Evolutionary conservation across 768 basidiomycete species (phyloP), one percentile per base, ranked within the genome.

Genomic region (Lanmaoa pseudosensibilis): DNA sequence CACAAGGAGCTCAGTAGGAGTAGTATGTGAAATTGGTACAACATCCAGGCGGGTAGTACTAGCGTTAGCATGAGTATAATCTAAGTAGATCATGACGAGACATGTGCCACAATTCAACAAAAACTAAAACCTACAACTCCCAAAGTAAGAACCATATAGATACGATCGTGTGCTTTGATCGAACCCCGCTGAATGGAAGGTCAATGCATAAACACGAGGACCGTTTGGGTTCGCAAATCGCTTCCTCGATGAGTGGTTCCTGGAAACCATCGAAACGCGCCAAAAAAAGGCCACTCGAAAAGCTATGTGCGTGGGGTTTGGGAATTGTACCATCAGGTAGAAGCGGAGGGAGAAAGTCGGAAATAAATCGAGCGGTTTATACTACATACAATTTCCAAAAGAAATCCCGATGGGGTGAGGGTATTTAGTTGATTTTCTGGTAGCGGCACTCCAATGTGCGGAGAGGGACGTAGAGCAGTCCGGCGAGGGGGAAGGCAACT

Each of bases 381-480:
- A 51, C 45, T 60, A 64, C 54, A 58, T 54, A 54, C 39, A 55
- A 39, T 43, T 48, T 43, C 56, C 46, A 33, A 52, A 46, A 43
- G 23, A 16, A 46, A 43, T 36, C 13, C 37, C 25, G 16, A 23
- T 25, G 18, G 25, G 12, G 19, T 13, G n/a, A 38, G 21, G 12
- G 15, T 44, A 52, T 36, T 55, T 68, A 71, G 46, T 53, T 12
- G 27, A 69, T 59, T 40, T 55, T 59, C 48, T 71, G 70, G 51
- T 66, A 68, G 34, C 57, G 75, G 32, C 78, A 73, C 64, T 85
- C 83, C 30, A 83, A 43, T 58, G 65, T 75, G 54, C 88, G 74
- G 34, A 89, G 75, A 2, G 81, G 81, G 5, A 83, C 18, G 67
- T 87, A 90, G 37, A 81, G 60, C 37, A 81, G 18, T 13, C 68